Evolutionary conservation across 345 rosid species (phyloP).

Genomic region (Sonneratia caseolaris): DNA sequence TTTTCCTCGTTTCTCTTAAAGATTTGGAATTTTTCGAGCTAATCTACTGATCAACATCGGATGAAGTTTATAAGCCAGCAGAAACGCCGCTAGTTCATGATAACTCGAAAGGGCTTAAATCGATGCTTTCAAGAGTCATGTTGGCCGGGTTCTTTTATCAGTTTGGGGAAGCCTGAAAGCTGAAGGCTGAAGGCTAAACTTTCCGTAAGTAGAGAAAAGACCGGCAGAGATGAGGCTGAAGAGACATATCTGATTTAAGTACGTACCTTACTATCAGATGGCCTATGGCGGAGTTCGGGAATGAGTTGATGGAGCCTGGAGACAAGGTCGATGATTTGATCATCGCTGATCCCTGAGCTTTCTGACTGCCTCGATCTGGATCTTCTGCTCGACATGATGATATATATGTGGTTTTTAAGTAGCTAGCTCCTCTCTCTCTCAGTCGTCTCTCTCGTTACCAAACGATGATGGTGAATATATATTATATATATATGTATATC

Average conservation of each 20-base stretch:
- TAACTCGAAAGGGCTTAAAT: no score
- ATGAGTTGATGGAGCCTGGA: conserved; percentile 74
- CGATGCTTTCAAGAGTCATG: background rate
- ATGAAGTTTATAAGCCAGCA: no score
- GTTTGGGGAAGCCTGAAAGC: no score
- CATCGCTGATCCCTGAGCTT: conserved; percentile 65
- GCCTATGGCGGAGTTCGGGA: conserved; percentile 60
- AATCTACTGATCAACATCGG: no score
- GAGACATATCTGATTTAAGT: background rate
- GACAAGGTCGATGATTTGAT: conserved; percentile 87
- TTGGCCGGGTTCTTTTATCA: no score
- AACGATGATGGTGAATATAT: background rate
- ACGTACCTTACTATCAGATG: conserved; percentile 61
- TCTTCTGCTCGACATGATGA: conserved; percentile 67
- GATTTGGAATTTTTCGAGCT: no score
- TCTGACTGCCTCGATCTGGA: conserved; percentile 66
- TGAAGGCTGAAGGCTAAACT: no score
- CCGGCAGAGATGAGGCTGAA: background rate
- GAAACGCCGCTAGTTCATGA: background rate
- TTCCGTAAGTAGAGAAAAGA: no score
- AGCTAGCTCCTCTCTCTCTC: background rate
- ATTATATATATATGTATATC: background rate
- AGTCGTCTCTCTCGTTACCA: no score
- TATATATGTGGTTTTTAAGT: background rate
- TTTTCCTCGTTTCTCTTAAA: no score